A percentile compares a stretch with the other conserved stretches of the same genome.
Evolutionary conservation across 306 rosid genomes (phyloP).

Genomic region (Gleditsia sinensis): DNA sequence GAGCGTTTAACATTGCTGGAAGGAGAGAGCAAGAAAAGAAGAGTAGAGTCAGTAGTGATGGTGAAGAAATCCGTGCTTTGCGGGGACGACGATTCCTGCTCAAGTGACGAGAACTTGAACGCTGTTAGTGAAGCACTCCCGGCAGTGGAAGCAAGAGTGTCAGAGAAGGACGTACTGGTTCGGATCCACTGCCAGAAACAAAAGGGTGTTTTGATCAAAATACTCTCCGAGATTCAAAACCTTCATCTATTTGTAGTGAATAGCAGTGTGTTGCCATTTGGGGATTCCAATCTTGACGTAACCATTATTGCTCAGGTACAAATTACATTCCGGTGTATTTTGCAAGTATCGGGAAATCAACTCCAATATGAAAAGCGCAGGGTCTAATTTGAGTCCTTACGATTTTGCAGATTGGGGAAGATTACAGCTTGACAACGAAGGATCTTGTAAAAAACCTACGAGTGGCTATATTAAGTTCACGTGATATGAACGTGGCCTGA

Average conservation of each 20-base stretch:
- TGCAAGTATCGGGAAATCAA: too few relatives aligned
- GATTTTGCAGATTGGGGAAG: slow-evolving; percentile 62
- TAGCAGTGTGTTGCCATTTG: slow-evolving; percentile 48
- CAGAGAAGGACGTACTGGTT: slow-evolving; percentile 64
- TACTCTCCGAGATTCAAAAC: slow-evolving; percentile 56
- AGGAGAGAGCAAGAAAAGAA: slow-evolving; percentile 57
- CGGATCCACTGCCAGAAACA: slow-evolving; percentile 60
- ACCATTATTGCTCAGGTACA: slow-evolving; percentile 70
- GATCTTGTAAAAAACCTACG: slow-evolving; percentile 57
- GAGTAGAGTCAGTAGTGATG: slow-evolving; percentile 44
- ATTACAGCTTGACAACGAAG: slow-evolving; percentile 48
- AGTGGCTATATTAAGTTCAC: slow-evolving; percentile 37
- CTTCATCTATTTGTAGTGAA: slow-evolving; percentile 44
- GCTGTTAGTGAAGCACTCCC: slow-evolving; percentile 33
- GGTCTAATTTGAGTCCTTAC: not conserved
- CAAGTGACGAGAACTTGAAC: slow-evolving; percentile 50
- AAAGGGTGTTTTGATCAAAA: slow-evolving; percentile 49
- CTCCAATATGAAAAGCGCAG: too few relatives aligned
- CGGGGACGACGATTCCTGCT: slow-evolving; percentile 50
- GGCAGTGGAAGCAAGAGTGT: slow-evolving; percentile 64
- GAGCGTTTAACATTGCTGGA: slow-evolving; percentile 56
- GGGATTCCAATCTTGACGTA: slow-evolving; percentile 45
- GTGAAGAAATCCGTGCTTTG: slow-evolving; percentile 43
- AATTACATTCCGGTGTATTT: too few relatives aligned
- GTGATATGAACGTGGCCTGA: not conserved